phyloP scores from a whole-genome alignment of 257 asterid genomes.

The Penstemon davidsonii region DNA sequence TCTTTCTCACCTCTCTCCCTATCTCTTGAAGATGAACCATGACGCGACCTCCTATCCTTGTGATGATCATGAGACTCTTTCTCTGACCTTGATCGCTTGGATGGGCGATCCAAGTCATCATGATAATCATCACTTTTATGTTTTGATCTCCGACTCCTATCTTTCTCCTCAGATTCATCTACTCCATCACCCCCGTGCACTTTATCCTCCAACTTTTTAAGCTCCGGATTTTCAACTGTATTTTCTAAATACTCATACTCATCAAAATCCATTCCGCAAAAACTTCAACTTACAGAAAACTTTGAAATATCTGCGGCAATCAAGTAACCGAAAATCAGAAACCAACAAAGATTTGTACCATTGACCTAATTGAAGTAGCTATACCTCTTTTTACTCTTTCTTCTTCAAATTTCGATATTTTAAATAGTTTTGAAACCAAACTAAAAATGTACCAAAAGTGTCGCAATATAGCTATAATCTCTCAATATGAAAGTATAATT shows the following conservation, averaged over 20 bases:
- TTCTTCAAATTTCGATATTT: too few species aligned
- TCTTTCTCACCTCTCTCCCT: conserved; percentile 44
- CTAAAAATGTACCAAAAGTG: too few species aligned
- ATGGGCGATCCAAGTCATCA: conserved; percentile 38
- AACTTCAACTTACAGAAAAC: too few species aligned
- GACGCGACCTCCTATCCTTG: conserved; percentile 42
- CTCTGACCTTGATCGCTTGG: conserved; percentile 44
- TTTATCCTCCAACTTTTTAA: conserved; percentile 38
- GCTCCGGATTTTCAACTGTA: conserved; percentile 50
- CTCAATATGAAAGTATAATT: too few species aligned
- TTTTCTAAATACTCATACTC: conserved; percentile 57
- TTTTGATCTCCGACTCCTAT: conserved; percentile 44
- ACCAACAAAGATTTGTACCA: too few species aligned
- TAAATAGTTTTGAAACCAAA: too few species aligned
- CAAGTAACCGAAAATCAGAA: too few species aligned
- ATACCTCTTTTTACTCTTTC: too few species aligned
- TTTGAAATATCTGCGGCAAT: too few species aligned
- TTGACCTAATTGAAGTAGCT: too few species aligned
- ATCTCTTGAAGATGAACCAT: conserved; percentile 44
- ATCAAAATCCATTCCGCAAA: conserved; percentile 55
- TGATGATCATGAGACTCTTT: conserved; percentile 43
- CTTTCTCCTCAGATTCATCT: conserved; percentile 39
- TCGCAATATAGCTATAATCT: too few species aligned
- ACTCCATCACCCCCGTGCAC: conserved; percentile 38
- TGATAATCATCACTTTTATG: conserved; percentile 42